A percentile compares a stretch with the other conserved stretches of the same genome.
Evolutionary conservation across 129 eudicot genomes (phyloP).

Genomic region (Mikania micrantha): DNA sequence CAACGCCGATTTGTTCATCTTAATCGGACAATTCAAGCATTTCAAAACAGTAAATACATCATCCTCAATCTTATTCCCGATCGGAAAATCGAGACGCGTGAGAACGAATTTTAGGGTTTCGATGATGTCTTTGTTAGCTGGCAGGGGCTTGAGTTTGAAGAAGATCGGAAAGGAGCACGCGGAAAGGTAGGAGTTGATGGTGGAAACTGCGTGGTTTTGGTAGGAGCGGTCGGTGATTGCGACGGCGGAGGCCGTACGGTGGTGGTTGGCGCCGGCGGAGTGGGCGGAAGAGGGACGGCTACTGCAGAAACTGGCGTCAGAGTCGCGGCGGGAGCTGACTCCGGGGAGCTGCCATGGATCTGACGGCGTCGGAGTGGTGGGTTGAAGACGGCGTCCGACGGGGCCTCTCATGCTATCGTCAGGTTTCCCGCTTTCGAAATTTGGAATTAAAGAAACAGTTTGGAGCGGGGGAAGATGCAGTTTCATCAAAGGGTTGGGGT

Average conservation of each 20-base stretch:
- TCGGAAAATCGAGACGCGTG: slow-evolving; percentile 35
- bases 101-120: slow-evolving; percentile 66
- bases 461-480: too few relatives aligned
- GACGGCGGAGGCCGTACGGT: slow-evolving; percentile 26
- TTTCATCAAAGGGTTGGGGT: too few relatives aligned
- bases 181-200: slow-evolving; percentile 60
- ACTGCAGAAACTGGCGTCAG: slow-evolving; percentile 79
- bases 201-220: slow-evolving; percentile 48
- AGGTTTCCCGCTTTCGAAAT: slow-evolving; percentile 17
- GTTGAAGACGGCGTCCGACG: slow-evolving; percentile 51
- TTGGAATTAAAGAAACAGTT: background rate
- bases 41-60: slow-evolving; percentile 41
- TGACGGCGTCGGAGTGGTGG: slow-evolving; percentile 35
- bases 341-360: slow-evolving; percentile 49
- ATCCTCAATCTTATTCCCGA: slow-evolving; percentile 47
- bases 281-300: slow-evolving; percentile 55
- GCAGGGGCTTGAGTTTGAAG: slow-evolving; percentile 51
- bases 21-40: slow-evolving; percentile 51
- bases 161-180: slow-evolving; percentile 28
- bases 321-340: slow-evolving; percentile 44
- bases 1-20: slow-evolving; percentile 61
- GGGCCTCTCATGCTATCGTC: slow-evolving; percentile 40
- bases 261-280: slow-evolving; percentile 23
- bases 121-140: slow-evolving; percentile 58
- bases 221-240: slow-evolving; percentile 42